phyloP scores from a whole-genome alignment of 2,329 filamentous ascomycete species.

The Curvularia eragrostidis region DNA sequence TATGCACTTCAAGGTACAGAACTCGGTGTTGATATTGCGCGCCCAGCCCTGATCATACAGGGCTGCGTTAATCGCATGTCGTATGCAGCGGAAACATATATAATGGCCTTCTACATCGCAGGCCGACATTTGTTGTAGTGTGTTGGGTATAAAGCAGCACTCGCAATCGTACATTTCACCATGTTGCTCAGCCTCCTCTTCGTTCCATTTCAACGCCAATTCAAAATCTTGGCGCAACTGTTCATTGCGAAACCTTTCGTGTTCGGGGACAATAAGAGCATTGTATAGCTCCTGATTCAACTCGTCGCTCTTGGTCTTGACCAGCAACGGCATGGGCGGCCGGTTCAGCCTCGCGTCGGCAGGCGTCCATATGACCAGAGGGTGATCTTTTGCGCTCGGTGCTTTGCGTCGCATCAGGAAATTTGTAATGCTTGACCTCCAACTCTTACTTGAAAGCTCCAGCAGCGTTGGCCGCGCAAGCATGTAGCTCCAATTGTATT shows the following conservation, averaged over 20 bases:
- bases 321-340: constrained; percentile 66
- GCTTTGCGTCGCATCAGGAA: constrained; percentile 71
- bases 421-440: constrained; percentile 75
- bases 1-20: constrained; percentile 81
- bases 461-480: constrained; percentile 73
- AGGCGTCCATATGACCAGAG: constrained; percentile 67
- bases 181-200: constrained; percentile 56
- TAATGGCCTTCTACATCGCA: constrained; percentile 74
- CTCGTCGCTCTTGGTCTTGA: constrained; percentile 67
- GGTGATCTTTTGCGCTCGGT: constrained; percentile 62
- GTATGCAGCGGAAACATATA: constrained; percentile 82
- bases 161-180: constrained; percentile 70
- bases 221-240: constrained; percentile 50
- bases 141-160: constrained; percentile 75
- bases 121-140: constrained; percentile 77
- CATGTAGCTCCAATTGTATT: constrained; percentile 80
- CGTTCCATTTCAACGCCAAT: constrained; percentile 56
- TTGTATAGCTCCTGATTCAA: constrained; percentile 59
- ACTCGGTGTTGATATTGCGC: constrained; percentile 74
- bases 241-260: constrained; percentile 50
- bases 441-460: constrained; percentile 73
- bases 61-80: constrained; percentile 81
- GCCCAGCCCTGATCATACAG: constrained; percentile 93
- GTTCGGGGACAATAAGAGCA: constrained; percentile 52
- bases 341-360: constrained; percentile 61